Evolutionary conservation across 2,329 filamentous ascomycete species (phyloP), one percentile per base, ranked within the genome.

Genomic region (Ascochyta koolunga): DNA sequence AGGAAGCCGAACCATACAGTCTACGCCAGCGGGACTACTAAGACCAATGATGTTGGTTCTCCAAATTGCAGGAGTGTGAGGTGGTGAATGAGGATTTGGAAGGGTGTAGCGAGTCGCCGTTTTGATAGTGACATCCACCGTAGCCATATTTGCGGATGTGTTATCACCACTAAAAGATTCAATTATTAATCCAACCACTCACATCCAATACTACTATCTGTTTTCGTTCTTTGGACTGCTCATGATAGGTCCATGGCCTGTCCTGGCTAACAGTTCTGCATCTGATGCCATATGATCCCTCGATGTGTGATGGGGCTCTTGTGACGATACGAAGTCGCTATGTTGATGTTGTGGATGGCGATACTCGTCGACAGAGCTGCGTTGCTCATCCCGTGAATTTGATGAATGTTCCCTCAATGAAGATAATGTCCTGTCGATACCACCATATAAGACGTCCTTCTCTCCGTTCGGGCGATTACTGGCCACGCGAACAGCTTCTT

Each of bases 401-500:
- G 35, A 31, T 1, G 51, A 54, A 6, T 37, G 29, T 1, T 29
- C 41, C 24, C 49, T 32, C 2, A 40, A 45, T 5, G 51, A 54
- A 0, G 51, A 54, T 0, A 49, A 11, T 8, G 40, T 45, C 10
- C 36, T 27, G 24, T 54, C 45, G n/a, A 54, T 54, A 19, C 45
- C 51, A 2, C 46, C 45, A 4, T 50, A 37, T 3, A 41, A 27
- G 11, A 7, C 22, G 0, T 45, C 40, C 27, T 56, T 50, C 2
- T 56, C 47, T 8, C 31, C 37, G 11, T 39, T 18, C 1, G 47
- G 27, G 9, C 25, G 35, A 16, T 13, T 29, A 9, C 31, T 19
- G 5, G 42, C 47, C 13, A 39, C 21, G 5, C 61, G 55, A 1
- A 67, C 43, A 1, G 64, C 68, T 33, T 66, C 61, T 44, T 68